Evolutionary conservation across 2,329 filamentous ascomycete species (phyloP).

Genomic region (Penicillium freii): DNA sequence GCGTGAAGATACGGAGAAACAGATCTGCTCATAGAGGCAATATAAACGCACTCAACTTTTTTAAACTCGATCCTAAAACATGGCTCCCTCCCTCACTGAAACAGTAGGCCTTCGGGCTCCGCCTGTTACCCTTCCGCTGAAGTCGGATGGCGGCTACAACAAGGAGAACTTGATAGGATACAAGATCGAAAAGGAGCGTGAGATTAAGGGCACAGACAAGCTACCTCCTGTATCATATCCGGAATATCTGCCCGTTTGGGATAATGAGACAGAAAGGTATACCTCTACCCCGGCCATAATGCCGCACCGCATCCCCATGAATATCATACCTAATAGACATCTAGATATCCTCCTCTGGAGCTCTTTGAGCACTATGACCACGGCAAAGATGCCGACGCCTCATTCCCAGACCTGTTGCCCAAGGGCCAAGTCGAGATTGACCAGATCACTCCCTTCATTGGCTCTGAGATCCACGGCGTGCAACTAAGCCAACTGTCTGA

Average conservation of each 20-base stretch:
- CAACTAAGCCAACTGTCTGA: slow-evolving; percentile 67
- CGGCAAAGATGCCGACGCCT: slow-evolving; percentile 69
- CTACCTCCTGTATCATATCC: slow-evolving; percentile 62
- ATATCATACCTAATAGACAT: not conserved
- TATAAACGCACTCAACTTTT: not conserved
- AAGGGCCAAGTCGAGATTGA: slow-evolving; percentile 45
- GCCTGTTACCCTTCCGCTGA: slow-evolving; percentile 23
- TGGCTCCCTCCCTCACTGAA: slow-evolving; percentile 39
- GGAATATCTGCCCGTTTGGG: slow-evolving; percentile 72
- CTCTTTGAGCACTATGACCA: slow-evolving; percentile 73
- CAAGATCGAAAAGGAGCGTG: slow-evolving; percentile 48
- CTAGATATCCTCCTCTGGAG: slow-evolving; percentile 60
- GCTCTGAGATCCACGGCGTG: slow-evolving; percentile 67
- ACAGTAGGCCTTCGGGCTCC: slow-evolving; percentile 29
- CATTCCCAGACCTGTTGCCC: slow-evolving; percentile 66
- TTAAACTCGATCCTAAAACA: slow-evolving; percentile 6
- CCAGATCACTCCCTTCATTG: slow-evolving; percentile 70
- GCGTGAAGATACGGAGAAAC: not conserved
- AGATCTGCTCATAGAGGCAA: not conserved
- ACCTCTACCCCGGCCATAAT: not conserved
- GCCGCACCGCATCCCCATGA: no score
- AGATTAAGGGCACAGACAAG: slow-evolving; percentile 54
- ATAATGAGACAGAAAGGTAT: slow-evolving; percentile 51
- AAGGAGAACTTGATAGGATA: slow-evolving; percentile 40
- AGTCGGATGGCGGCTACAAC: slow-evolving; percentile 34